phyloP scores from a whole-genome alignment of 306 rosid genomes.

The Casuarina equisetifolia region DNA sequence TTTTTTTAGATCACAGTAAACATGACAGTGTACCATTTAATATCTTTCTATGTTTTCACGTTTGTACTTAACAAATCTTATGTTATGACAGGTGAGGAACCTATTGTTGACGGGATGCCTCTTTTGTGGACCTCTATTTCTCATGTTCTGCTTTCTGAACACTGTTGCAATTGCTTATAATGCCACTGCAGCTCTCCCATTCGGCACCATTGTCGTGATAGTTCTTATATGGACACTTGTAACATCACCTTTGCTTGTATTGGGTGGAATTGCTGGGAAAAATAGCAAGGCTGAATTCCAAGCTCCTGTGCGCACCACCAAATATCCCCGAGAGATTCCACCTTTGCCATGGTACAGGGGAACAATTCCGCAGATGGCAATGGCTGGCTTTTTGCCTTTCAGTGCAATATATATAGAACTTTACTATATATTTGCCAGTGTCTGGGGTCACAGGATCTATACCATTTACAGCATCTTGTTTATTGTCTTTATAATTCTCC shows the following conservation, averaged over 20 bases:
- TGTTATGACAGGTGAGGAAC: constrained; percentile 58
- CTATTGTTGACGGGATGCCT: constrained; percentile 65
- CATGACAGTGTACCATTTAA: no score
- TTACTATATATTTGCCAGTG: constrained; percentile 65
- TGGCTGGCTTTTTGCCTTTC: constrained; percentile 74
- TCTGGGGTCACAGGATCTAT: constrained; percentile 77
- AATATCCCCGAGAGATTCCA: constrained; percentile 70
- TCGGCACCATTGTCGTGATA: constrained; percentile 66
- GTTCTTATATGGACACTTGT: constrained; percentile 71
- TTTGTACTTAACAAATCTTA: not conserved
- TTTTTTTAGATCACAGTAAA: no score
- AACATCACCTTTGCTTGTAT: constrained; percentile 64
- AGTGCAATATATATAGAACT: constrained; percentile 68
- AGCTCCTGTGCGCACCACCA: constrained; percentile 62
- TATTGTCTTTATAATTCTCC: constrained; percentile 59
- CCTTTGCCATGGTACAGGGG: constrained; percentile 68
- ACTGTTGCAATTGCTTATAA: constrained; percentile 62
- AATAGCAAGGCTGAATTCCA: constrained; percentile 68
- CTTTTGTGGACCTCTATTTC: constrained; percentile 63
- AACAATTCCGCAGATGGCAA: constrained; percentile 67
- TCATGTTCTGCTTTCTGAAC: constrained; percentile 63
- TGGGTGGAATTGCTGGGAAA: constrained; percentile 77
- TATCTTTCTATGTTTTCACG: no score
- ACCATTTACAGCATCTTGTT: constrained; percentile 70
- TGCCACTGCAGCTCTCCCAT: constrained; percentile 75